Conservation (phyloP, 2,329 filamentous ascomycete species). For the Exophiala bonariae region DNA sequence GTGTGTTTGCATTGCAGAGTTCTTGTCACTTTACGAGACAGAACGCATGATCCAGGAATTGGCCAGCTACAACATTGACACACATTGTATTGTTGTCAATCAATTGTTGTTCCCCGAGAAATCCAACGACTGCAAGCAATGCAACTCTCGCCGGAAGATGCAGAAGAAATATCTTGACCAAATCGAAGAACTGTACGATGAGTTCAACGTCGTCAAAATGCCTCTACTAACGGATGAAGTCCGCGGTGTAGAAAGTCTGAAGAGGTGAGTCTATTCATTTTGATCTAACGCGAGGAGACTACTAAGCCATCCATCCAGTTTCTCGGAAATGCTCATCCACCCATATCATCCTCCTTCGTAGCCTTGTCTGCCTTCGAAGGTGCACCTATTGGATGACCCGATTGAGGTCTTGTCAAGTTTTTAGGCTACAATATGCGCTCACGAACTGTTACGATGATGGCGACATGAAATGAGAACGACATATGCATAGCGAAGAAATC, state of each 20-base stretch:
- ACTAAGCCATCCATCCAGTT: conserved; percentile 34
- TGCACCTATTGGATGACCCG: too few species aligned
- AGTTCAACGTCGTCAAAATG: conserved; percentile 99
- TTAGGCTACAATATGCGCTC: too few species aligned
- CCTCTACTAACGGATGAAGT: conserved; percentile 94
- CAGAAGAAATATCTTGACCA: conserved; percentile 99
- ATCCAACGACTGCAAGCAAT: conserved; percentile 87
- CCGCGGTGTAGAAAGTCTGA: conserved; percentile 87
- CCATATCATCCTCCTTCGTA: conserved; percentile 48
- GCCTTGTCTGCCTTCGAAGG: too few species aligned
- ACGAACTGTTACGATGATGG: too few species aligned
- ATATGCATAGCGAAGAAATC: too few species aligned
- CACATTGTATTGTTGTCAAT: conserved; percentile 96
- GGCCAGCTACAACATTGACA: conserved; percentile 89
- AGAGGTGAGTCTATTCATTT: conserved; percentile 59
- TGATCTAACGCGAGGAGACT: conserved; percentile 5
- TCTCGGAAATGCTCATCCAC: conserved; percentile 51
- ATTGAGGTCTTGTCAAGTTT: too few species aligned
- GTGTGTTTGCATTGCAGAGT: conserved; percentile 97
- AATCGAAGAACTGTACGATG: conserved; percentile 97
- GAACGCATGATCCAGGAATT: conserved; percentile 99
- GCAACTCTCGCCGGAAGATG: conserved; percentile 93
- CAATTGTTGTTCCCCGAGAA: conserved; percentile 91
- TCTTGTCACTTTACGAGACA: conserved; percentile 94
- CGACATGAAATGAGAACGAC: too few species aligned